phyloP scores from a whole-genome alignment of 2,329 filamentous ascomycete genomes.

The Fusarium sp. region DNA sequence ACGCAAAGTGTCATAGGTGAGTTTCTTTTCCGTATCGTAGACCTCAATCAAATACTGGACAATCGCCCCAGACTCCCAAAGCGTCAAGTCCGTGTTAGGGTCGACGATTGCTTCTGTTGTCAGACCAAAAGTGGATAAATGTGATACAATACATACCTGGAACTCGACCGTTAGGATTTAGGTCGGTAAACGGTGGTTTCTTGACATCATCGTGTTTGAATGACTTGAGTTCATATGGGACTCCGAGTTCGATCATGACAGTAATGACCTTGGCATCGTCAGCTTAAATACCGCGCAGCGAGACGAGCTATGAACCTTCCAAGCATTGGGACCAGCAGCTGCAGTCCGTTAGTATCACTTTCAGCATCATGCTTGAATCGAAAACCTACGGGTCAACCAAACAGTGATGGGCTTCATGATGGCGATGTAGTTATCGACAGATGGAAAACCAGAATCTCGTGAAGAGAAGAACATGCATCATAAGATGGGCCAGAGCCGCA shows the following conservation, averaged over 20 bases:
- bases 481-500: not conserved
- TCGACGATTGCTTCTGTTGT: not conserved
- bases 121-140: not conserved
- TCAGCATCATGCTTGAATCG: fast-evolving
- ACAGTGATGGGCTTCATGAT: not conserved
- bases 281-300: not conserved
- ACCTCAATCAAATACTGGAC: not conserved
- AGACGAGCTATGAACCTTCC: not conserved
- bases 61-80: not conserved
- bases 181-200: not conserved
- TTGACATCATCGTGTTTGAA: not conserved
- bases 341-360: not conserved
- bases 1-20: not conserved
- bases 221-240: not conserved
- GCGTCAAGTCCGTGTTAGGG: not conserved
- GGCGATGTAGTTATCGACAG: not conserved
- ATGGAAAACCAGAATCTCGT: not conserved
- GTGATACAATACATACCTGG: not conserved
- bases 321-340: not conserved
- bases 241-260: not conserved
- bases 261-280: not conserved
- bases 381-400: not conserved
- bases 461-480: not conserved
- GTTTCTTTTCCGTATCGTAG: not conserved
- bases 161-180: not conserved